Evolutionary conservation across 2,329 filamentous ascomycete genomes (phyloP), one percentile per base, ranked within the genome.

Genomic region (Diaporthe velutina): DNA sequence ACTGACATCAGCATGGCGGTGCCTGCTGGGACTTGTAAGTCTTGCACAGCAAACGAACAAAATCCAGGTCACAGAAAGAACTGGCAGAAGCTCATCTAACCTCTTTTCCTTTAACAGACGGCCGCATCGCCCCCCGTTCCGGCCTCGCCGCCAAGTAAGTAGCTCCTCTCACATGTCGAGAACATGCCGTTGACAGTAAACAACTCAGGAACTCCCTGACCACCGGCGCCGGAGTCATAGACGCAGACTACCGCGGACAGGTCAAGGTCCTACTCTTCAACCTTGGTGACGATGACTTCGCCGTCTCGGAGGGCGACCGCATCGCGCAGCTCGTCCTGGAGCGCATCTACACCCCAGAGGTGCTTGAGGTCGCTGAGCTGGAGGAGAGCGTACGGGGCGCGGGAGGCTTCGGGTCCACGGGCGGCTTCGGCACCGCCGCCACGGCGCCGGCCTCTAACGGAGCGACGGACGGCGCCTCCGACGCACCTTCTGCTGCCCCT

Each of bases 231-330:
- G 97, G 97, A 72, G 97, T 99, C 77, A 98, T 99, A 80, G 97
- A 99, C 84, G 96, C 96, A 45, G 97, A 99, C 85, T 99, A 99
- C 87, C 91, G 97, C 48, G 97, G 97, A 28, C 94, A 94, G 79
- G 93, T 99, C 80, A 98, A 97, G 88, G 94, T 99, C 35, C 89
- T 99, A 78, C 90, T 99, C 70, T 98, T 98, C 85, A 99, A 99
- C 86, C 93, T 98, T 84, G 90, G 90, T 70, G 95, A 98, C 68
- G 85, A 86, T 54, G 95, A 98, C 83, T 98, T 97, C 82, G 88
- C 86, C 77, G 88, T 99, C 78, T 93, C 93, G 81, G 92, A 93
- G 81, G 96, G 96, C 67, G 97, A 99, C 84, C 93, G 97, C 71
- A 88, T 99, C 81, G 97, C 97, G 55, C 97, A 99, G 88, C 89